Evolutionary conservation across 2,329 filamentous ascomycete species (phyloP), one percentile per base, ranked within the genome.

Genomic region (Trichoderma arundinaceum): DNA sequence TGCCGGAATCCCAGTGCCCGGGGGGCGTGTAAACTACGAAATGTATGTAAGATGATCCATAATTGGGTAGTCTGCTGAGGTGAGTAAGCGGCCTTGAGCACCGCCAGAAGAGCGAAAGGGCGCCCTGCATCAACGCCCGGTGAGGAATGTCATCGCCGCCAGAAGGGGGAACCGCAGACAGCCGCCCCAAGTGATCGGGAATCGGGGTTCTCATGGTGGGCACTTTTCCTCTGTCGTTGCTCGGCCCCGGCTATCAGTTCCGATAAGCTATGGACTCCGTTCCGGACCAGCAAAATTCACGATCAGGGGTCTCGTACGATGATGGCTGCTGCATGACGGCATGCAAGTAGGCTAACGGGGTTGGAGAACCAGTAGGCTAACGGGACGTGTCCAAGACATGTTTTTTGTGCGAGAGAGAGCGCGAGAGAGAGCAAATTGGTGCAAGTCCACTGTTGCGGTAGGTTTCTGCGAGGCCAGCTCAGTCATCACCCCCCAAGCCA

Each of bases 241-340:
- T 60, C 35, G 57, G 57, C 46, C 8, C 59, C 59, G 59, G 48
- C 59, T 44, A 35, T 15, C 48, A 19, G 49, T 33, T n/a, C 59
- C 59, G 48, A 62, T 53, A 41, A 53, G 38, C 48, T 41, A 43
- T 35, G 8, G 43, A 10, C 35, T 38, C 35, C 35, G 35, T 7
- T 10, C 35, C 7, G 3, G 10, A 38, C 10, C 35, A 38, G 35
- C 35, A 7, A 35, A 38, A 38, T 53, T 17, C 52, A 22, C 7
- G 10, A 32, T 43, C 39, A 46, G 54, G 54, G 54, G 39, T 58
- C 54, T 58, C 54, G 39, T 44, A 58, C 39, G 28, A 58, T 17
- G 39, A 35, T 28, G 48, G 48, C 22, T 15, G 39, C 22, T 58
- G 54, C 54, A 58, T 58, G 54, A 58, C 41, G 54, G 54, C 54